Conservation (phyloP, 148 eudicot species). For the Persicaria maculosa region DNA sequence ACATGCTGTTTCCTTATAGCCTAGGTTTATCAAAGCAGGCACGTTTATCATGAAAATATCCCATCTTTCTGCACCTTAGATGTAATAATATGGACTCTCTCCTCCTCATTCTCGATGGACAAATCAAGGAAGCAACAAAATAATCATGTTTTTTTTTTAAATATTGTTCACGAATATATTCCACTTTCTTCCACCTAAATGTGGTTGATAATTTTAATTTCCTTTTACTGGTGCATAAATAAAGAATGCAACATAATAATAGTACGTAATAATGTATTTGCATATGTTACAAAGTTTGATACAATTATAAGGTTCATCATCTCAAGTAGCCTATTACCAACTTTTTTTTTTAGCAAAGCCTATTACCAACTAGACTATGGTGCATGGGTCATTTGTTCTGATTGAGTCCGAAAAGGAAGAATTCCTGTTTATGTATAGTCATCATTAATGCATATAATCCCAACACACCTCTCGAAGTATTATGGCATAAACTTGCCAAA, state of each 20-base stretch:
- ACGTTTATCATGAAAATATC: background rate
- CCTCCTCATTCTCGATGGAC: background rate
- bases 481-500: background rate
- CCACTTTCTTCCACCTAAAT: background rate
- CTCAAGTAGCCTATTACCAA: too few relatives aligned
- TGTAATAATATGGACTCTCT: background rate
- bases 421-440: background rate
- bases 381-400: background rate
- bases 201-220: background rate
- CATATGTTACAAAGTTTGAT: background rate
- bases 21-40: background rate
- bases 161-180: background rate
- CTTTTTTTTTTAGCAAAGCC: too few relatives aligned
- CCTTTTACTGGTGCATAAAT: background rate
- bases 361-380: too few relatives aligned
- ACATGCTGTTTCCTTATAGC: background rate
- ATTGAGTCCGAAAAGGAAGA: background rate
- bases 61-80: background rate
- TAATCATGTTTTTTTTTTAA: background rate
- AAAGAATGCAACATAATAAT: background rate
- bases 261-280: background rate
- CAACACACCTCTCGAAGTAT: background rate
- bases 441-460: background rate
- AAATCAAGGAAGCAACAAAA: background rate
- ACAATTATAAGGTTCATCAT: background rate